Base-by-base conservation (phyloP, 495 filamentous ascomycete genomes). In the Talaromyces thailandensis region DNA sequence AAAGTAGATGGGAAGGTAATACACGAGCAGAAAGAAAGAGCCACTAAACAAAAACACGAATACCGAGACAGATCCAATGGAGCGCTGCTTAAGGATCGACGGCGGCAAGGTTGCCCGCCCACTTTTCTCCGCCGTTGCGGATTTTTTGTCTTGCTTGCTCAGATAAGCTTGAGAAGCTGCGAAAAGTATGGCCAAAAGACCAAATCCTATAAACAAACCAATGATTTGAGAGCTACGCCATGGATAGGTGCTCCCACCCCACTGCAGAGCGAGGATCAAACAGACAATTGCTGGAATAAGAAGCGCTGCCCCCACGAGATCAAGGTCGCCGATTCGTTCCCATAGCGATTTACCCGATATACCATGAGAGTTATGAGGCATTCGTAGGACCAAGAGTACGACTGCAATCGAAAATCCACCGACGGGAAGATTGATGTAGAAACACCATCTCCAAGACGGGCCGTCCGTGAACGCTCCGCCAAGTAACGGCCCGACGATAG, bases 21-120 rank as follows among this genome's bases (percentile, higher is more conserved):
- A 77, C n/a, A n/a, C n/a, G 0, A 78, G 67, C 3, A 82, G 70
- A 45, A 85, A 69, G 45, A 90, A 77, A 70, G 88, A 84, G 14
- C 79, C 77, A 29, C 81, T 81, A 69, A 51, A 90, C 71, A 28
- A 91, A 66, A 69, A 70, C 7, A 80, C 79, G 23, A 88, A 75
- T 48, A 88, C 65, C 37, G 83, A 70, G 0, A 73, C 63, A 1
- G 81, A 77, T 8, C 80, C 80, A 21, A 83, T 55, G 16, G 69
- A 68, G 82, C 86, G 62, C 53, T 83, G 70, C 58, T 74, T 67
- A 14, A 75, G 56, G 31, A 75, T 71, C 14, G 55, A 64, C 9
- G 70, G 70, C 8, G 73, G 72, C 4, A 75, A 43, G 6, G 73
- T 75, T 0, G 73, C 72, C 29, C 26, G 18, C 37, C 28, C 28